Base-by-base conservation (phyloP, 495 filamentous ascomycete genomes). In the Penicillium cataractarum region DNA sequence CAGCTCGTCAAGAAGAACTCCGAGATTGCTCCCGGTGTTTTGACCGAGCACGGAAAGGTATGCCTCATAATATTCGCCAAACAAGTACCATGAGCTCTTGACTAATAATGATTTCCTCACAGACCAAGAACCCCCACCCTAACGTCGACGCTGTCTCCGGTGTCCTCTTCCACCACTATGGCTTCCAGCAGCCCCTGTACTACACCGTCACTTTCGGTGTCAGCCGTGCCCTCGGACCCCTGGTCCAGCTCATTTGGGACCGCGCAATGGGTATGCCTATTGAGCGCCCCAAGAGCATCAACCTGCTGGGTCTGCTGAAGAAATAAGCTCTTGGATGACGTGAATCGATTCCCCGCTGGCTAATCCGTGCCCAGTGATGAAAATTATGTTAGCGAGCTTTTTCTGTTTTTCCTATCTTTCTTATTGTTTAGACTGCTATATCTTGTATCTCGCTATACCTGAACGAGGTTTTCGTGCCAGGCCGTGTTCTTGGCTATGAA, bases 121-220 rank as follows among this genome's bases (percentile, higher is more conserved):
- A 87, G 90, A 98, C 95, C 66, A 98, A 98, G 85, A 98, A 98
- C 82, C 93, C 93, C 8, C 93, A 92, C 76, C 95, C 95, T 49
- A 99, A 99, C 70, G 95, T 99, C 56, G 95, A 99, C 76, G 90
- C 88, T 19, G 87, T 85, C 58, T 96, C 92, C 2, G 95, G 95
- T 57, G 96, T 97, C 5, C 82, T 99, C 39, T 98, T 99, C 84
- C 86, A 97, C 73, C 93, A 97, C 77, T 99, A 95, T 71, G 95
- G 93, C 52, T 96, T 97, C 86, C 89, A 89, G 76, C 92, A 99
- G 76, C 96, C 94, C 2, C 84, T 97, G 8, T 99, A 99, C 80
- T 99, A 99, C 75, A 99, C 95, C 17, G 95, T 92, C 22, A 96
- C 93, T 7, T 99, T 99, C 65, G 95, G 95, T 68, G 95, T 99